These are phyloP conservation scores for Paramecium octaurelia DNA, from an alignment of 73 alveolate genomes.

Conservation along the genomic window DNA sequence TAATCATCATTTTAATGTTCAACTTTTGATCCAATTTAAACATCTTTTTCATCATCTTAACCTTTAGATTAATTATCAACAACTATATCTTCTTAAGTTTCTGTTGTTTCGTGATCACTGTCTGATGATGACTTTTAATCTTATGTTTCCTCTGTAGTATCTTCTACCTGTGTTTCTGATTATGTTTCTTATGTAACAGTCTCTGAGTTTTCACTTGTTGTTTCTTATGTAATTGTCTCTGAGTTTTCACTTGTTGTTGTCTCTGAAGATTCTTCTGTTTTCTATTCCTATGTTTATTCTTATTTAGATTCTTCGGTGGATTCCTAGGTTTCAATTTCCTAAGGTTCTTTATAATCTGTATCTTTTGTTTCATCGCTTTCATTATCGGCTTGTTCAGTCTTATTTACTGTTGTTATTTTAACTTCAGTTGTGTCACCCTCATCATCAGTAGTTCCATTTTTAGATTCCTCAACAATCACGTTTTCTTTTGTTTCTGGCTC, in stretches of 20 bases:
- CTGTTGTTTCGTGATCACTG: neutral
- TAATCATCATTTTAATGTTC: neutral
- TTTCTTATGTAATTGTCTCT: neutral
- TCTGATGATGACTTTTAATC: neutral
- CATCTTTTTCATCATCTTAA: neutral
- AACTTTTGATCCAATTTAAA: neutral
- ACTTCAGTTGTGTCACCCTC: neutral
- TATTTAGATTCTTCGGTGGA: neutral
- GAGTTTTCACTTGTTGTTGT: neutral
- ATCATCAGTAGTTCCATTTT: neutral
- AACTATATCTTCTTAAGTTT: neutral
- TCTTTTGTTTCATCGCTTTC: neutral
- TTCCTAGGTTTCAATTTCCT: neutral
- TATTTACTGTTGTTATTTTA: neutral
- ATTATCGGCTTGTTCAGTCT: neutral
- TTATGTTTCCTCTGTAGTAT: neutral
- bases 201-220: neutral
- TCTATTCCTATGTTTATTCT: neutral
- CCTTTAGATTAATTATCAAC: neutral
- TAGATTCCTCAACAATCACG: neutral
- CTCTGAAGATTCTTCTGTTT: neutral
- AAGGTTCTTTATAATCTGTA: neutral
- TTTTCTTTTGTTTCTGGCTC: neutral
- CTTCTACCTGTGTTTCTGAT: neutral
- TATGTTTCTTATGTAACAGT: neutral